Conservation (phyloP, 495 filamentous ascomycete genomes). For the Chaetomidium leptoderma region DNA sequence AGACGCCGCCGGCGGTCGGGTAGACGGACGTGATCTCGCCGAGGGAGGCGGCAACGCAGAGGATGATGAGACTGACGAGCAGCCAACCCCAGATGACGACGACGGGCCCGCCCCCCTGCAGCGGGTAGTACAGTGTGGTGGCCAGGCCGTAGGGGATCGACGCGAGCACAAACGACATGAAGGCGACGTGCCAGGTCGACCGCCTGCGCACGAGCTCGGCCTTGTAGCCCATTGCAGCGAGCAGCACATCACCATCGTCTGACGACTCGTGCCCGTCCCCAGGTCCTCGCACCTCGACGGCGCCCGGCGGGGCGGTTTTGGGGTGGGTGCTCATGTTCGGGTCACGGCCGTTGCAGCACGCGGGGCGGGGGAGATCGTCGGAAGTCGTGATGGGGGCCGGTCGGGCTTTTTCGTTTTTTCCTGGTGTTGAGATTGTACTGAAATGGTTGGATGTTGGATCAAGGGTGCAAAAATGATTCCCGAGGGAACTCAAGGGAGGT, state of each 20-base stretch:
- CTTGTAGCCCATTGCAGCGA: constrained; percentile 51
- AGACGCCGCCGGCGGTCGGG: constrained; percentile 53
- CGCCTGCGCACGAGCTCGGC: constrained; percentile 49
- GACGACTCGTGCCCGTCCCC: constrained; percentile 13
- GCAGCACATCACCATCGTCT: constrained; percentile 43
- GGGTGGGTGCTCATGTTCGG: background rate
- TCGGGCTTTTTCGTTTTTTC: background rate
- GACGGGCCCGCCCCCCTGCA: constrained; percentile 60
- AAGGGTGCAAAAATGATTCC: background rate
- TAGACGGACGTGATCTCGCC: constrained; percentile 56
- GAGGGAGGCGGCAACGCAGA: constrained; percentile 50
- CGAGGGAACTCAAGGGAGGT: background rate
- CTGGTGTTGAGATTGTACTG: background rate
- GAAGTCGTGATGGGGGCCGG: background rate
- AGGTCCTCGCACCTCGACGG: background rate
- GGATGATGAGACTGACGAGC: constrained; percentile 44
- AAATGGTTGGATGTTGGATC: background rate
- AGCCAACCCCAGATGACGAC: constrained; percentile 64
- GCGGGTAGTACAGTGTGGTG: constrained; percentile 65
- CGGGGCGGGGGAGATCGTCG: background rate
- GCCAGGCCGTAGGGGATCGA: constrained; percentile 62
- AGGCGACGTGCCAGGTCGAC: constrained; percentile 53
- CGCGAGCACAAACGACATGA: constrained; percentile 55
- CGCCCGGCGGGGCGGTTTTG: background rate
- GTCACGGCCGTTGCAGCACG: background rate